Conservation (phyloP, 176 grass and related monocot species). For the Phragmites australis region DNA sequence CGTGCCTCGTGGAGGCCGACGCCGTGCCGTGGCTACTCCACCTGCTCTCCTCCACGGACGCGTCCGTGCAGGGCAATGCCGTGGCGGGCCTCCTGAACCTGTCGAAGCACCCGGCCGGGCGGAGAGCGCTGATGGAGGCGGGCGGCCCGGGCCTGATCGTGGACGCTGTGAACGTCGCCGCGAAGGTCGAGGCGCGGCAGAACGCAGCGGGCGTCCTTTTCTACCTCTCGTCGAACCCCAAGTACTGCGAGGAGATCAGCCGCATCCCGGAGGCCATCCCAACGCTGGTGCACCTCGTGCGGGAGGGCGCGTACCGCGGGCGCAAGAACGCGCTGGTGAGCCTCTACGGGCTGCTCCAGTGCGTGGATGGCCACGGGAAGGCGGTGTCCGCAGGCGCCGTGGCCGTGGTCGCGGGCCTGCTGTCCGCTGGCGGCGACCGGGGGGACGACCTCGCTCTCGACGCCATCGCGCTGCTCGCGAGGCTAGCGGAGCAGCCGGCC, state of each 20-base stretch:
- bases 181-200: slow-evolving; percentile 58
- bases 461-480: slow-evolving; percentile 56
- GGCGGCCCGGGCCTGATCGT: slow-evolving; percentile 64
- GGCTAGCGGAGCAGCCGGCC: slow-evolving; percentile 44
- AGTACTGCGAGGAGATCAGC: slow-evolving; percentile 64
- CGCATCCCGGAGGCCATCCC: slow-evolving; percentile 62
- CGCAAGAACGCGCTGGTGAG: slow-evolving; percentile 71
- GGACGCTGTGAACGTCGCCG: slow-evolving; percentile 49
- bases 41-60: slow-evolving; percentile 51
- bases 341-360: slow-evolving; percentile 58
- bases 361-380: slow-evolving; percentile 31
- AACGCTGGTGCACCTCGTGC: slow-evolving; percentile 57
- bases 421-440: slow-evolving; percentile 17
- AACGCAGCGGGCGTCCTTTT: slow-evolving; percentile 81
- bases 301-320: slow-evolving; percentile 52
- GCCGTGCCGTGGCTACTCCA: slow-evolving; percentile 76
- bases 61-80: slow-evolving; percentile 58
- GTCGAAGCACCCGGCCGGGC: slow-evolving; percentile 66
- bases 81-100: slow-evolving; percentile 64
- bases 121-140: slow-evolving; percentile 51
- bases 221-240: slow-evolving; percentile 70
- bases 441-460: slow-evolving; percentile 49
- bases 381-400: slow-evolving; percentile 55
- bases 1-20: slow-evolving; percentile 67
- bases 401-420: slow-evolving; percentile 44